A percentile compares a stretch with the other conserved stretches of the same genome.
Evolutionary conservation across 179 eudicot species (phyloP).

Genomic region (Drosera spatulata): DNA sequence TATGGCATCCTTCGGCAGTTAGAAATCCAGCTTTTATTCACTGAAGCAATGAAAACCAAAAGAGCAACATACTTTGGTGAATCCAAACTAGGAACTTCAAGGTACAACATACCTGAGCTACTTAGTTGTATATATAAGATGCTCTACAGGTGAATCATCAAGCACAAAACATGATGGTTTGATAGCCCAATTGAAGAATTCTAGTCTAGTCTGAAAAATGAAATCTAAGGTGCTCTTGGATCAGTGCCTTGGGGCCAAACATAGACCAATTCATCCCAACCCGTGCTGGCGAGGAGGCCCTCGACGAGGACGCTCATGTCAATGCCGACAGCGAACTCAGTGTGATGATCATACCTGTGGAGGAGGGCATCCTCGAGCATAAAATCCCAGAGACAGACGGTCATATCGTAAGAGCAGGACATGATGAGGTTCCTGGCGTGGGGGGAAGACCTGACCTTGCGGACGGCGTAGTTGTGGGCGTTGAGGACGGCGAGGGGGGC

Average conservation of each 20-base stretch:
- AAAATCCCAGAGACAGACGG: conserved; percentile 85
- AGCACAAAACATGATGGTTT: too few relatives aligned
- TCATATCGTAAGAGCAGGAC: conserved; percentile 92
- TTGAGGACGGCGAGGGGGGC: conserved; percentile 57
- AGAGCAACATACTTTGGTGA: too few relatives aligned
- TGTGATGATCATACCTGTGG: conserved; percentile 84
- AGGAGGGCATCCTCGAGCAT: conserved; percentile 80
- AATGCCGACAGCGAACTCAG: conserved; percentile 85
- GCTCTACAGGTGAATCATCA: too few relatives aligned
- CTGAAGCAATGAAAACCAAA: too few relatives aligned
- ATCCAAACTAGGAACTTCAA: too few relatives aligned
- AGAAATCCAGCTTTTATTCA: too few relatives aligned
- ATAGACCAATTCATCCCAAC: conserved; percentile 91
- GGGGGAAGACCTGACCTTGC: conserved; percentile 80
- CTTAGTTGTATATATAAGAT: too few relatives aligned
- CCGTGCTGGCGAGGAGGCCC: conserved; percentile 82
- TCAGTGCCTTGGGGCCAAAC: conserved; percentile 96
- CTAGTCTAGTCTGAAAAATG: too few relatives aligned
- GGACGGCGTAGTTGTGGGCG: conserved; percentile 77
- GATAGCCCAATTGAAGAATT: too few relatives aligned
- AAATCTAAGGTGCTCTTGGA: conserved; percentile 50
- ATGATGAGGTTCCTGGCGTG: conserved; percentile 55
- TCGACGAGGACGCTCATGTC: conserved; percentile 97
- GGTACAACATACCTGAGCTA: too few relatives aligned
- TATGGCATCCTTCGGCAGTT: too few relatives aligned